Evolutionary conservation across 805 yeast species (phyloP), one percentile per base, ranked within the genome.

Genomic region (Candida saitoana): DNA sequence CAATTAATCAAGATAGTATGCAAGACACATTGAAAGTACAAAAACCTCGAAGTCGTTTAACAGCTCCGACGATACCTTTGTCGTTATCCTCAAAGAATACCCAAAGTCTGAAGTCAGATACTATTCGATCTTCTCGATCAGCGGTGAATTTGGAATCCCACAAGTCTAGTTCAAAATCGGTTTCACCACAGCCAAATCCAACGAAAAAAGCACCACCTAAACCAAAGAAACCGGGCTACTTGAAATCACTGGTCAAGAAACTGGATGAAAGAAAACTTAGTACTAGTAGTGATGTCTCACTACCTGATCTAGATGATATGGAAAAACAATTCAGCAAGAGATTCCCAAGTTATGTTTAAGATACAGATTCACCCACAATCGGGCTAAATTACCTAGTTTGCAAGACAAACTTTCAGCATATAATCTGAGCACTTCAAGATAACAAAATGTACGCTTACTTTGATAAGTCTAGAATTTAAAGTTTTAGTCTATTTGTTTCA

Each of bases 171-270:
- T 8, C 18, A 12, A 8, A 8, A 25, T 20, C 14, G 11, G 6
- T 14, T 5, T 7, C 15, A 14, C 42, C 8, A 11, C 40, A 7
- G 11, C 15, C 18, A 44, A 41, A 20, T 41, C 16, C 32, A 9
- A 20, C 34, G 3, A 64, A 65, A 46, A 58, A 55, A 40, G 78
- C 82, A 1, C 84, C 86, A 3, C 80, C 82, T 20, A 81, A 79
- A 49, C 89, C 89, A 1, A 67, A 65, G 51, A 84, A 84, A 51
- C 90, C 91, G 3, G 54, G 56, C 3, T 73, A 76, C 50, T 61
- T 82, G 43, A 71, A 71, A 49, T 59, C 74, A 7, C 62, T 62
- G 4, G 34, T 40, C 9, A 41, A 36, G 22, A 34, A 35, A 12
- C 47, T 48, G 34, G 41, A 46, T 9, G 46, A 48, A 12, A 49